Base-by-base conservation (phyloP, 1,139 yeast genomes). In the Yamadazyma trypodendri region DNA sequence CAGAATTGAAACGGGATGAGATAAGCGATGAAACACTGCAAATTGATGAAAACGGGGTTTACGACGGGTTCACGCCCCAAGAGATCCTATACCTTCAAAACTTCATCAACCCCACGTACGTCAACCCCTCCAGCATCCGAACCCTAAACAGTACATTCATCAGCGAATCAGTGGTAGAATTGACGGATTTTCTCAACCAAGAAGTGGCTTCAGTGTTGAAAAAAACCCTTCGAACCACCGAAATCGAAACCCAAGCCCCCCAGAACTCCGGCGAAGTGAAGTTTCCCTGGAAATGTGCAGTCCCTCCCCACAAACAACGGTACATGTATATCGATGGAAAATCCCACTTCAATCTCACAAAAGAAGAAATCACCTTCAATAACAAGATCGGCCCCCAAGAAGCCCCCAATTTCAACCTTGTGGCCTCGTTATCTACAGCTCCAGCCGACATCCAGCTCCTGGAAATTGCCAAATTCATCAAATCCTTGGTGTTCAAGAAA, bases 261-360 rank as follows among this genome's bases (percentile, higher is more conserved):
- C 64, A 62, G 34, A 60, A 56, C 1, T 72, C 84, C 6, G 54
- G 59, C 2, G 86, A 86, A 22, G 77, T 88, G 1, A 42, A 55
- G 12, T 65, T 61, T 39, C 96, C 96, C 2, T 94, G 98, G 98
- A 81, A 84, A 48, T 72, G 90, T 34, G 94, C 97, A 0, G 78
- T 85, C 29, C 97, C 98, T 12, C 95, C 97, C 8, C 97, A 90
- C 57, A 89, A 94, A 55, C 92, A 88, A 62, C 69, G 97, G 45
- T 94, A 74, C 58, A 61, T 89, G 72, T 92, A 88, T 56, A 71
- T 90, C 32, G 94, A 86, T 54, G 92, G 90, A n/a, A 75, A 66
- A 40, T 6, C 12, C 11, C 49, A 36, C 6, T 57, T 64, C 30
- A 60, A 52, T 8, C 42, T 59, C 34, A 51, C 61, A 9, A 61